A percentile compares a stretch with the other conserved stretches of the same genome.
Conservation (phyloP, 352 stramenopile genomes). For the Blastocystis sp. region DNA sequence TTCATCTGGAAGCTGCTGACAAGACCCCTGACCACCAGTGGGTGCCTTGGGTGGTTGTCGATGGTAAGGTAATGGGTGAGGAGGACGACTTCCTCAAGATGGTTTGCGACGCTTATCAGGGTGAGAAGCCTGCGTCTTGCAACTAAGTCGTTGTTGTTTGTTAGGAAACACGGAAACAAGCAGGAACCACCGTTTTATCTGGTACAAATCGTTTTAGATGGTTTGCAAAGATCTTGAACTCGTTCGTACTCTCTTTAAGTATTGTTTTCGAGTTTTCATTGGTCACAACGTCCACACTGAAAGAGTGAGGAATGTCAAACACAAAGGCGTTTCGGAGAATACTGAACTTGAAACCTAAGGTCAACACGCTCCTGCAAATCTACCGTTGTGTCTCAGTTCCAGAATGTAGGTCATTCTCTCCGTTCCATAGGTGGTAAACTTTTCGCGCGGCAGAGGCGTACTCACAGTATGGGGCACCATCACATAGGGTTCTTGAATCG, state of each 20-base stretch:
- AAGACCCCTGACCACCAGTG: neutral
- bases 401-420: neutral
- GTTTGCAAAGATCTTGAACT: neutral
- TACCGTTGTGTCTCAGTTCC: neutral
- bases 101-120: constrained; percentile 15
- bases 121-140: constrained; percentile 38
- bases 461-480: neutral
- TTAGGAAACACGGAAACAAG: neutral
- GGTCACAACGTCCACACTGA: neutral
- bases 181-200: neutral
- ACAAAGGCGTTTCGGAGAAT: neutral
- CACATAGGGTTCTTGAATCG: neutral
- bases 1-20: constrained; percentile 10
- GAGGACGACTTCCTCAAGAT: neutral
- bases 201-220: neutral
- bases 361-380: neutral
- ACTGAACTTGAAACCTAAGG: neutral
- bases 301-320: neutral
- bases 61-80: constrained; percentile 37
- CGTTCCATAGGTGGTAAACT: neutral
- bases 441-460: neutral
- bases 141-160: neutral
- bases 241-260: neutral
- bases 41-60: constrained; percentile 38
- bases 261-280: neutral